Percentiles rank a stretch among this genome's conserved stretches.
phyloP scores from a whole-genome alignment of 176 grass and related monocot genomes.

The Triticum urartu region DNA sequence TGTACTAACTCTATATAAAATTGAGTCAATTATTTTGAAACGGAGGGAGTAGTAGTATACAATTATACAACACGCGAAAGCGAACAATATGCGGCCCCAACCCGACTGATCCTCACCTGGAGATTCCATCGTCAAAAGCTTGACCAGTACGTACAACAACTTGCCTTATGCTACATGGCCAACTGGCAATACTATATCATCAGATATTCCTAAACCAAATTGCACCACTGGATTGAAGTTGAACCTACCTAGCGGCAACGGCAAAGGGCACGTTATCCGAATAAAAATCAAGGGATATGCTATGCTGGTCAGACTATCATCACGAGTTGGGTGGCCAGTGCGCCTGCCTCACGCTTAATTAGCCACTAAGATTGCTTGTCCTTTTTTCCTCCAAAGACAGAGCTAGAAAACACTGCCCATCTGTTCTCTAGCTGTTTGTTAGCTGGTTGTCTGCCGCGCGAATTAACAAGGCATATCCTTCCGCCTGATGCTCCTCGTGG shows the following conservation, averaged over 20 bases:
- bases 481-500: background rate
- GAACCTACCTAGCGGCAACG: background rate
- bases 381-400: background rate
- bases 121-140: constrained; percentile 31
- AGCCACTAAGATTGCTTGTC: background rate
- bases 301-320: background rate
- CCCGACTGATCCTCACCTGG: background rate
- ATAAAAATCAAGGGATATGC: constrained; percentile 37
- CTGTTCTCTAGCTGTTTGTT: background rate
- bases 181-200: background rate
- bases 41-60: too few relatives aligned
- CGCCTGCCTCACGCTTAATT: constrained; percentile 21
- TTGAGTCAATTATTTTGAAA: too few relatives aligned
- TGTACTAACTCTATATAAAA: too few relatives aligned
- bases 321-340: background rate
- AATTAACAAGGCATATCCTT: background rate
- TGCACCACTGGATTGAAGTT: background rate
- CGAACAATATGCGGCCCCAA: background rate
- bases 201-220: background rate
- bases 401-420: background rate
- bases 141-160: background rate
- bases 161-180: background rate
- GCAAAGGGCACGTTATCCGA: constrained; percentile 30
- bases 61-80: background rate
- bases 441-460: too few relatives aligned